Conservation (phyloP, 257 asterid species). For the Plantago ovata region DNA sequence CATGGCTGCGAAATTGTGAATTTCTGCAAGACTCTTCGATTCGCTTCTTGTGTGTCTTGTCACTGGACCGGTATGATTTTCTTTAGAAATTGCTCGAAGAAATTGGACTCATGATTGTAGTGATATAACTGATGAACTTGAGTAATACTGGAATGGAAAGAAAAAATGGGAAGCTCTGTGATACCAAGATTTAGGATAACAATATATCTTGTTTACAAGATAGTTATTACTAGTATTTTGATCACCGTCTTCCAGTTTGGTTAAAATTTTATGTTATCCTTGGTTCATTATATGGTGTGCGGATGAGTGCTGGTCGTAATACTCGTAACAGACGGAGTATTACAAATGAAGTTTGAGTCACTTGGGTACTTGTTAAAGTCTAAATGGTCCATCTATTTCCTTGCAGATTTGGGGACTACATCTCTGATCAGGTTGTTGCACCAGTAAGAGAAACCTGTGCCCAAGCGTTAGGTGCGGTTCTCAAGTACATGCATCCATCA, state of each 20-base stretch:
- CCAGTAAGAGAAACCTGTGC: conserved; percentile 99
- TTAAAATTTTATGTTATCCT: too few relatives aligned
- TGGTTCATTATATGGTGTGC: too few relatives aligned
- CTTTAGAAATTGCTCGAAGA: conserved; percentile 12
- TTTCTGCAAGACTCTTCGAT: conserved; percentile 98
- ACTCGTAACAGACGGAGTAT: too few relatives aligned
- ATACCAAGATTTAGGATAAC: conserved; percentile 6
- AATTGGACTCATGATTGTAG: conserved; percentile 1
- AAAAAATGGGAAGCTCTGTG: conserved; percentile 11
- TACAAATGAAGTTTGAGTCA: neutral
- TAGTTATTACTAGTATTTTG: too few relatives aligned
- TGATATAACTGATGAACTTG: conserved; percentile 16
- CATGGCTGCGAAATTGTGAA: conserved; percentile 86
- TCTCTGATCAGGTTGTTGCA: conserved; percentile 99
- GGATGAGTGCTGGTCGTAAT: too few relatives aligned
- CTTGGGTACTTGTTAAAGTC: conserved; percentile 12
- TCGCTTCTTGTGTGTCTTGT: conserved; percentile 91
- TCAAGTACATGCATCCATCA: conserved; percentile 89
- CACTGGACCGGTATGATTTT: conserved; percentile 87
- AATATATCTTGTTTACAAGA: neutral
- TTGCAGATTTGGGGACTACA: conserved; percentile 92
- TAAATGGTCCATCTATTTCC: conserved; percentile 20
- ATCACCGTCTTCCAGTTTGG: too few relatives aligned
- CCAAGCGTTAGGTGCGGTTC: conserved; percentile 95
- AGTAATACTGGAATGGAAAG: conserved; percentile 11